Evolutionary conservation across 2,329 filamentous ascomycete genomes (phyloP).

Genomic region (Rhinocladiella mackenziei): DNA sequence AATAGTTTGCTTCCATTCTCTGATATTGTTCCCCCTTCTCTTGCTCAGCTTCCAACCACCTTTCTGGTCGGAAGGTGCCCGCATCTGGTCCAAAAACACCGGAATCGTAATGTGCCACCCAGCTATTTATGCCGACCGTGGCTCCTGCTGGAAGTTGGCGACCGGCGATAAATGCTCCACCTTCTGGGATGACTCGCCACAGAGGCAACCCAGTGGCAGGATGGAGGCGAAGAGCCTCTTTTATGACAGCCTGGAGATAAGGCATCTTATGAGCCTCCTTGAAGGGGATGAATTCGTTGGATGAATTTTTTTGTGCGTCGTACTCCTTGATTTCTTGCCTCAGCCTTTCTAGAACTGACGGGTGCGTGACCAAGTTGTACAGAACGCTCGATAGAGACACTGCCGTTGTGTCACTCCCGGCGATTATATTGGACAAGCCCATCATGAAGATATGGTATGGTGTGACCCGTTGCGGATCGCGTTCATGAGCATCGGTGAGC

Average conservation of each 20-base stretch:
- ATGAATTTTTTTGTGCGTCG: background rate
- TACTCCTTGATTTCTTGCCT: constrained; percentile 15
- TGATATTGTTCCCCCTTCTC: background rate
- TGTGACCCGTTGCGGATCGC: constrained; percentile 40
- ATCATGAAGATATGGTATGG: constrained; percentile 36
- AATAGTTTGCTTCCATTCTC: background rate
- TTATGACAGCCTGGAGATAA: constrained; percentile 72
- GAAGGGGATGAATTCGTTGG: constrained; percentile 45
- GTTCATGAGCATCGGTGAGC: constrained; percentile 38
- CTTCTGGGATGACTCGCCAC: constrained; percentile 68
- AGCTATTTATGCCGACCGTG: constrained; percentile 68
- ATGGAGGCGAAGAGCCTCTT: constrained; percentile 72
- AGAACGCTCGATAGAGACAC: constrained; percentile 62
- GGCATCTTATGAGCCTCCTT: constrained; percentile 59
- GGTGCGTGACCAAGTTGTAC: constrained; percentile 67
- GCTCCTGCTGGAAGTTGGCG: constrained; percentile 63
- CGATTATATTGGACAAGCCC: constrained; percentile 28
- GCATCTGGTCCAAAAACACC: constrained; percentile 66
- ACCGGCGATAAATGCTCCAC: constrained; percentile 58
- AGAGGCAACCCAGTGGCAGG: constrained; percentile 68
- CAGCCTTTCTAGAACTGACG: constrained; percentile 30
- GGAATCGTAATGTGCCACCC: constrained; percentile 66
- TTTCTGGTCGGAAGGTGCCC: constrained; percentile 62
- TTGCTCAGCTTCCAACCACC: constrained; percentile 58
- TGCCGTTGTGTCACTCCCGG: constrained; percentile 13